These are phyloP conservation scores for Mallotus nudiflorus DNA, from an alignment of 345 rosid species.

Conservation along the genomic window DNA sequence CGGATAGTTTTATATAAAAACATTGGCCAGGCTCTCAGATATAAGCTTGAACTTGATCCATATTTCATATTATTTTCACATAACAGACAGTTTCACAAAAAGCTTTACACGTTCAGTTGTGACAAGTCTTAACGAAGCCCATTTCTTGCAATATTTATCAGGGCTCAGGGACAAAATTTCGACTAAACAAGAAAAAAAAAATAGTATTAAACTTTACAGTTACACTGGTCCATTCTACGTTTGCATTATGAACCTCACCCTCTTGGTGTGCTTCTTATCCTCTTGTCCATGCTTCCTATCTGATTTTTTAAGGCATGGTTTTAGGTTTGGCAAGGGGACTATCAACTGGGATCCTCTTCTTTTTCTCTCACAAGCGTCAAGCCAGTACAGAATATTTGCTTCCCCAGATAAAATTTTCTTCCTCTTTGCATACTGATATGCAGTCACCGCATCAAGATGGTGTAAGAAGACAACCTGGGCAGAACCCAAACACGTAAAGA, in stretches of 20 bases:
- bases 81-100: too few species aligned
- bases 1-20: too few species aligned
- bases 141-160: neutral
- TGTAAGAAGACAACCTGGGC: constrained; percentile 32
- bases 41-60: too few species aligned
- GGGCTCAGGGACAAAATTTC: neutral
- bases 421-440: constrained; percentile 37
- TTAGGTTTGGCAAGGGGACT: neutral
- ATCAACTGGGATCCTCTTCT: constrained; percentile 5
- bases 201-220: neutral
- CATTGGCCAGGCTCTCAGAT: too few species aligned
- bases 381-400: constrained; percentile 30
- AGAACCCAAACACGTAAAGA: constrained; percentile 18
- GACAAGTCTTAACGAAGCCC: too few species aligned
- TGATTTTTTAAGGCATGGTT: constrained; percentile 29
- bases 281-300: neutral
- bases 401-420: constrained; percentile 25
- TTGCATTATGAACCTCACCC: constrained; percentile 25
- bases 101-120: too few species aligned
- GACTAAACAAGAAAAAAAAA: neutral
- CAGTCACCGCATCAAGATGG: constrained; percentile 30
- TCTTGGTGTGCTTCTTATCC: constrained; percentile 14
- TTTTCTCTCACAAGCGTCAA: constrained; percentile 19
- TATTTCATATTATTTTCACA: too few species aligned
- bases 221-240: constrained; percentile 7